Evolutionary conservation across 164 flowering plant genomes (phyloP), one percentile per base, ranked within the genome.

Genomic region (Liquidambar formosana): DNA sequence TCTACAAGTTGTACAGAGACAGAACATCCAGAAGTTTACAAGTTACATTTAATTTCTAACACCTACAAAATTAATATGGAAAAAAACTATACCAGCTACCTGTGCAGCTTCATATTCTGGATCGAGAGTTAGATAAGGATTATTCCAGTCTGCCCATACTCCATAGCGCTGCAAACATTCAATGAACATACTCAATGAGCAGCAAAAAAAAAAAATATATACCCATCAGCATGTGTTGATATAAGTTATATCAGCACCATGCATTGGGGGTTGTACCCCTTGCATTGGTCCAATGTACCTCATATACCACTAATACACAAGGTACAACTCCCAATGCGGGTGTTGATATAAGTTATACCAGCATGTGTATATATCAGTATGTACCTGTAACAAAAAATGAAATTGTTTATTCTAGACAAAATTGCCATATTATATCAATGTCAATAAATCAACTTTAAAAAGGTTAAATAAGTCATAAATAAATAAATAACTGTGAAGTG

Each of bases 21-120:
- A 59, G 11, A 28, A 4, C 13, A 26, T 28, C 27, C 3, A 2
- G 14, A 54, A 59, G 63, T 3, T 33, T 18, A 61, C 25, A 41
- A 38, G 21, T n/a, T 41, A 41, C 48, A 21, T 44, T 25, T 8
- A 19, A 5, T 15, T 63, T 28, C 5, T 48, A 64, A 10, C 52
- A 73, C 25, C 2, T 14, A 38, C 64, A 48, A 47, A 15, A 21
- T 8, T n/a, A 23, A 45, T 47, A 18, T 3, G 60, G 61, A 65
- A 45, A 26, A 61, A 51, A 45, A 54, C 10, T 27, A 61, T 52
- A 58, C n/a, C 43, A 54, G 69, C 28, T 77, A 92, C 97, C 97
- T 94, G 97, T 51, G 97, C 89, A 71, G 98, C 97, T 86, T 96
- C 99, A 82, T 96, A 93, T 65, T 86, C 94, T 60, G 97, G 97